Conservation (phyloP, 2,329 filamentous ascomycete genomes). For the Leptographium wingfieldii region DNA sequence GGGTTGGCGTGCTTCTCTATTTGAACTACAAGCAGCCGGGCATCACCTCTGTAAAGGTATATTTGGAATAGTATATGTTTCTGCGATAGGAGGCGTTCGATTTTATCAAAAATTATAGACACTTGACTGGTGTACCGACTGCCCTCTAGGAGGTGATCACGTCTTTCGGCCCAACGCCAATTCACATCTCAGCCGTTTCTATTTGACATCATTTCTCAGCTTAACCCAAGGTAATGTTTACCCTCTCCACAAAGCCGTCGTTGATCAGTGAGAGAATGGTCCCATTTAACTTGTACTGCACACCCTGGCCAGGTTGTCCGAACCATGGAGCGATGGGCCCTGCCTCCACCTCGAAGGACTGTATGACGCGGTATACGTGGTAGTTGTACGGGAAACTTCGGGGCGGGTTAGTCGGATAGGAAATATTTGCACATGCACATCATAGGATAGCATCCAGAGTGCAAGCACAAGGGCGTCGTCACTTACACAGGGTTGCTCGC, state of each 20-base stretch:
- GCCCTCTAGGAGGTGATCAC: no score
- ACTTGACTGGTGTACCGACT: no score
- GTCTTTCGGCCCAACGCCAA: no score
- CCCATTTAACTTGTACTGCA: slow-evolving; percentile 18
- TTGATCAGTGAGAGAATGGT: slow-evolving; percentile 21
- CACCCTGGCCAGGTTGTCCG: slow-evolving; percentile 34
- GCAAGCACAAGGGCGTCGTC: neutral
- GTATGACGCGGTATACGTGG: slow-evolving; percentile 31
- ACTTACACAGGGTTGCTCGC: slow-evolving; percentile 15
- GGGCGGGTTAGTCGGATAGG: neutral
- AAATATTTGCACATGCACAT: no score
- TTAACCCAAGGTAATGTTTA: slow-evolving; percentile 12
- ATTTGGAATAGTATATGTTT: neutral
- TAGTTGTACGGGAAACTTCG: slow-evolving; percentile 32
- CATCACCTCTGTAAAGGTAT: neutral
- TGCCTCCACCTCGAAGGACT: slow-evolving; percentile 24
- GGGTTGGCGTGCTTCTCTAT: neutral
- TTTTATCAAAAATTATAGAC: no score
- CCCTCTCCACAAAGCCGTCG: slow-evolving; percentile 19
- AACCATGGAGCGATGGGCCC: slow-evolving; percentile 38
- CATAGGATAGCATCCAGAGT: neutral
- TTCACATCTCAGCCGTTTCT: neutral
- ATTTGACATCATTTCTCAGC: neutral
- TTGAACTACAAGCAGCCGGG: neutral
- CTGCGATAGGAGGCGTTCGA: no score